Evolutionary conservation across 2,329 filamentous ascomycete species (phyloP), one percentile per base, ranked within the genome.

Genomic region (Scedosporium boydii): DNA sequence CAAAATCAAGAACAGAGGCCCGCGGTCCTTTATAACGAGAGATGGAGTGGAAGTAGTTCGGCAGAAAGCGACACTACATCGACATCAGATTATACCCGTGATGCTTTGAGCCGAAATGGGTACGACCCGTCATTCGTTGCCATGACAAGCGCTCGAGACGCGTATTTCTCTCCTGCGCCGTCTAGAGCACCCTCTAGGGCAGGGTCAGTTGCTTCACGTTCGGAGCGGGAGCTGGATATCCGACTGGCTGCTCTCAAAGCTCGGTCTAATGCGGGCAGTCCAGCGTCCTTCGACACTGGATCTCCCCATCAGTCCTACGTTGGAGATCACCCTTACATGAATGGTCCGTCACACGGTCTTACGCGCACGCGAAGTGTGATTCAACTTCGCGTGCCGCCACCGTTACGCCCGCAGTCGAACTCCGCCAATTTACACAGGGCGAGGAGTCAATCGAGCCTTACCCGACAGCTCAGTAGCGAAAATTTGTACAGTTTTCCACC

Each of bases 321-420:
- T 38, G 59, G 58, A 3, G 61, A 38, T 12, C 29, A 59, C 23
- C 14, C n/a, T 12, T 60, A 63, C 59, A 61, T 18, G 65, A 38
- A 65, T 62, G 51, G 74, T 0, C 72, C 75, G 3, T 75, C 76
- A 0, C 76, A 78, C 0, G 72, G 79, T 29, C 79, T 75, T 66
- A 74, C 80, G 70, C 71, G 71, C n/a, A 77, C 74, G 3, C 73
- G 76, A 27, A 76, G 73, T 34, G 58, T 65, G 4, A 56, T 64
- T 7, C 59, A 64, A n/a, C 62, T 64, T 6, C 64, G 65, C 16
- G 41, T 65, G 6, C 59, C 65, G 6, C 38, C 42, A 3, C 72
- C 74, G 12, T 66, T 73, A 10, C 74, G 76, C 27, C 68, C 76
- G 4, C 71, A 72, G 44, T 74, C 74, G 12, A 75, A 72, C 2